Conservation (phyloP, 495 filamentous ascomycete species). For the Aspergillus kassunensis region DNA sequence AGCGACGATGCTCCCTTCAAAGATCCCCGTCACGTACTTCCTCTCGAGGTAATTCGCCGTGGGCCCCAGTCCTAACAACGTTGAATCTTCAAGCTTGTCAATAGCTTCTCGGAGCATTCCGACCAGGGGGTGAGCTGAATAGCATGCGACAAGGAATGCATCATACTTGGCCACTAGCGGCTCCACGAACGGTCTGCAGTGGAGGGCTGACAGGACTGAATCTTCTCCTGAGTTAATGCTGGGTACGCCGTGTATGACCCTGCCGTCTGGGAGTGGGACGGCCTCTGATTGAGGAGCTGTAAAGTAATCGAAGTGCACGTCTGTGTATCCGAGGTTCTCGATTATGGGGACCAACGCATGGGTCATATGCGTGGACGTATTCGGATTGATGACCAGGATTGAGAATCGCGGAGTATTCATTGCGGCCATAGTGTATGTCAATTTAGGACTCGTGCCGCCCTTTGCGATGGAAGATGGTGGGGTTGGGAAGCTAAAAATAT, state of each 20-base stretch:
- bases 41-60: slow-evolving; percentile 17
- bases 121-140: slow-evolving; percentile 81
- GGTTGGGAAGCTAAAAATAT: slow-evolving; percentile 2
- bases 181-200: slow-evolving; percentile 55
- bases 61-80: background rate
- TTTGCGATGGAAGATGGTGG: background rate
- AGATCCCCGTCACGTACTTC: slow-evolving; percentile 75
- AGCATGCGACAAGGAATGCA: slow-evolving; percentile 84
- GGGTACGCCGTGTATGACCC: slow-evolving; percentile 27
- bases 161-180: slow-evolving; percentile 54
- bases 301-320: slow-evolving; percentile 52
- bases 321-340: slow-evolving; percentile 40
- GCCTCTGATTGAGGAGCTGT: slow-evolving; percentile 44
- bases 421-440: slow-evolving; percentile 16
- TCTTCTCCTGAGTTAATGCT: slow-evolving; percentile 49
- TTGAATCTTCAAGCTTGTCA: slow-evolving; percentile 19
- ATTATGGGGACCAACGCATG: slow-evolving; percentile 64
- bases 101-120: slow-evolving; percentile 47
- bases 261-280: slow-evolving; percentile 27
- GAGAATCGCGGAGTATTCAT: slow-evolving; percentile 19
- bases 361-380: slow-evolving; percentile 82
- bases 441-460: background rate
- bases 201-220: slow-evolving; percentile 49
- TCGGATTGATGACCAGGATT: slow-evolving; percentile 88
- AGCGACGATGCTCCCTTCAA: slow-evolving; percentile 70